Base-by-base conservation (phyloP, 208 protist species). In the Trypanosoma lewisi region DNA sequence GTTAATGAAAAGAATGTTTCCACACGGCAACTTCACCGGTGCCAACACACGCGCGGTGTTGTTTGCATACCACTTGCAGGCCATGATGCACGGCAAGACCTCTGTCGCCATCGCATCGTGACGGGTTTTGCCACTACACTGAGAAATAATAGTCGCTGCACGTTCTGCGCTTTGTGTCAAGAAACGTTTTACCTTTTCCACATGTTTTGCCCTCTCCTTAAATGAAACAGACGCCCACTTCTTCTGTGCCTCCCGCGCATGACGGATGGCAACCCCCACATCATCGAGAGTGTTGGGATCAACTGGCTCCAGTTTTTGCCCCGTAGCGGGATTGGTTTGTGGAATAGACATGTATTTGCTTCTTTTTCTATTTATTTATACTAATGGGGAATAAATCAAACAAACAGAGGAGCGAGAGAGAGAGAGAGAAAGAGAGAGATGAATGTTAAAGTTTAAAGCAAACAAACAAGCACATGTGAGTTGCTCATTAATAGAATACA, bases 31-130 rank as follows among this genome's bases (percentile, higher is more conserved):
- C 30, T 63, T 73, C 28, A 84, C 39, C 31, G 80, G 58, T 0
- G 66, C 54, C 30, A 94, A 68, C 2, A 77, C 78, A 49, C 47
- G 74, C 28, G 59, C 71, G 0, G 87, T 82, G 52, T 91, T 85
- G 21, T 70, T 71, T 4, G 85, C 83, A 66, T 94, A 94, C 87
- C 87, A 94, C 42, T 86, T 65, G 64, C 82, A 89, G 9, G 67
- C 75, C 60, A 89, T 51, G 37, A 94, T 52, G 57, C 78, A 58
- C 16, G 82, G 57, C 37, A 94, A 28, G 9, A 91, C 77, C 73
- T 94, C 87, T 19, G 87, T 89, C 37, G 68, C 78, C 30, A 94
- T 61, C 1, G 87, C 80, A 52, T 94, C 87, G n/a, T 85, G 80
- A 27, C 67, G 75, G 19, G 70, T 60, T 65, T 94, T 94, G 21